Evolutionary conservation across 148 eudicot genomes (phyloP), one percentile per base, ranked within the genome.

Genomic region (Oxyria digyna): DNA sequence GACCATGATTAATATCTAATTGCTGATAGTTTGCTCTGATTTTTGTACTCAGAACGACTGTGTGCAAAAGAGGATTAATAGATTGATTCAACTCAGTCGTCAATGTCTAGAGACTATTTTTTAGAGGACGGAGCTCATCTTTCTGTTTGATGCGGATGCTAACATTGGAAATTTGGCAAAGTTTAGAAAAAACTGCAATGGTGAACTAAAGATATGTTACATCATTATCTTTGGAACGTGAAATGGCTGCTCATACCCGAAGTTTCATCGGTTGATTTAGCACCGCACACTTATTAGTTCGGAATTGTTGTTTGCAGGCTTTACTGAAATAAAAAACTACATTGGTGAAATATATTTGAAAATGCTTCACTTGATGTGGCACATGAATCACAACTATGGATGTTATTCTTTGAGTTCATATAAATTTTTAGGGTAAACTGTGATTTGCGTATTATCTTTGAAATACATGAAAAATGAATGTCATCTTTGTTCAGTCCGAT

Each of bases 11-110:
- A 57, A 29, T 11, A 35, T 12, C 15, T 27, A 59, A 27, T 29
- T 59, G 35, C 65, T 59, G 35, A 59, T 59, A 13, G 14, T 21
- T 23, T 52, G 29, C 14, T 52, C 17, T 42, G 18, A n/a, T 63
- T 38, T 8, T 64, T 55, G 21, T 62, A 11, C 77, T 66, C 85
- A 91, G 97, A 91, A 75, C 86, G 95, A 23, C 31, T 87, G 73
- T 91, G 95, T 52, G 78, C 83, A 45, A 87, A 80, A 72, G 84
- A 86, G 42, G 81, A 75, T 42, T 85, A 83, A 29, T 59, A 29
- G 35, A 59, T 59, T 59, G 65, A 59, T 59, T 59, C 65, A 59
- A 59, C 65, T 59, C 65, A 59, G 14, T 27, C 65, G 37, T 12
- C 65, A 59, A 59, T 59, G 65, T 27, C 65, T 59, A 59, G 65